Base-by-base conservation (phyloP, 768 basidiomycete genomes). In the Coprinellus micaceus region DNA sequence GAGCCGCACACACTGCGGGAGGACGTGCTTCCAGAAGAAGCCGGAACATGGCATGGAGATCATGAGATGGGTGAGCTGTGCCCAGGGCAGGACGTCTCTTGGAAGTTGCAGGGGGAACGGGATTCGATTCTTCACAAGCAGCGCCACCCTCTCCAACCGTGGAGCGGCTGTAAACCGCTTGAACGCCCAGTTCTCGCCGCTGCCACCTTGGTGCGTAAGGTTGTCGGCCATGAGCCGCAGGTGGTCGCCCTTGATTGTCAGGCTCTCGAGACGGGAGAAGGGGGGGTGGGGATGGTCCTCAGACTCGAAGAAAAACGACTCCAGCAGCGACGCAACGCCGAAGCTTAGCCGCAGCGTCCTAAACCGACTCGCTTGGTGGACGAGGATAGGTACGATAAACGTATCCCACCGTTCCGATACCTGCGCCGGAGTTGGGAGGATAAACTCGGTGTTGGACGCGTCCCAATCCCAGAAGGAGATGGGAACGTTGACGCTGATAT, bases 1-100 rank as follows among this genome's bases (percentile, higher is more conserved):
- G 21, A 57, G 30, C 6, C 44, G 48, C 1, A 10, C 22, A 24
- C 56, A 57, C 28, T 40, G 41, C 25, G 41, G 28, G 12, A 57
- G 47, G 6, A 52, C 43, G 29, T 28, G 19, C 41, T 52, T 52
- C 56, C 56, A 57, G 25, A 52, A 57, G 3, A 49, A 52, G 19
- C 51, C 56, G 19, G 56, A 57, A 33, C 56, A 52, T 7, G 56
- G 51, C 51, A 47, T 47, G 30, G 51, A 52, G n/a, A 57, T 57
- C 51, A 52, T 57, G 28, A 57, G 26, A 29, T 57, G 56, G 13
- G 56, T 57, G 28, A 57, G 44, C 29, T 57, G 56, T 19, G 30
- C 12, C 56, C 56, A 57, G 13, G 56, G 56, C n/a, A 57, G 43
- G 24, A 52, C 33, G 29, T 33, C 29, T n/a, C 29, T 28, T 3